phyloP scores from a whole-genome alignment of 805 yeast genomes.

The Starmerella potacharoeniae region DNA sequence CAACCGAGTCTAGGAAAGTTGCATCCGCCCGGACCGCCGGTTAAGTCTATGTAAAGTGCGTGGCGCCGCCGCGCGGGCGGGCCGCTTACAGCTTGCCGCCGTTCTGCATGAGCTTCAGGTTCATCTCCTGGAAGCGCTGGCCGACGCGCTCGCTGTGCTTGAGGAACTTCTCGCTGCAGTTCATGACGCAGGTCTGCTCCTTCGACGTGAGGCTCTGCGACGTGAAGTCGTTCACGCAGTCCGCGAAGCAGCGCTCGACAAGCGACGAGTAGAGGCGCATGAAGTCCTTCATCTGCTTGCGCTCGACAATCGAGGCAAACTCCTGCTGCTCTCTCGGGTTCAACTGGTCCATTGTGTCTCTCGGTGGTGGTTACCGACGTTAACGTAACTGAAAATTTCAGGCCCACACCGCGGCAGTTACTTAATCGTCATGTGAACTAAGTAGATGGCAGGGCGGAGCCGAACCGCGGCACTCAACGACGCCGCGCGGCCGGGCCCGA shows the following conservation, averaged over 20 bases:
- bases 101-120: constrained; percentile 31
- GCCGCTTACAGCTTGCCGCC: constrained; percentile 15
- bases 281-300: constrained; percentile 97
- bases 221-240: constrained; percentile 97
- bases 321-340: constrained; percentile 94
- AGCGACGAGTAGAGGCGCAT: constrained; percentile 92
- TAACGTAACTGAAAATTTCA: constrained; percentile 2
- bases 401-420: background rate
- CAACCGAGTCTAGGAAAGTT: too few species aligned
- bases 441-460: background rate
- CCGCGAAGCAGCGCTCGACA: constrained; percentile 93
- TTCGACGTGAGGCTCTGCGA: constrained; percentile 73
- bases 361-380: background rate
- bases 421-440: constrained; percentile 3
- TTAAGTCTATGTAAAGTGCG: background rate
- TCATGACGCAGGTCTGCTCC: constrained; percentile 76
- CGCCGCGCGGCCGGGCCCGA: too few species aligned
- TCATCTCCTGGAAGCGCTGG: constrained; percentile 97
- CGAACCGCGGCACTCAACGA: background rate
- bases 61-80: background rate
- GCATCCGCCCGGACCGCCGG: background rate
- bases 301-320: constrained; percentile 89
- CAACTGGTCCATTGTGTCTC: constrained; percentile 70
- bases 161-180: constrained; percentile 94
- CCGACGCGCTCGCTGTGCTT: constrained; percentile 98